These are phyloP conservation scores for Mucor circinelloides DNA, from an alignment of 371 early-diverging fungal genomes.

Conservation along the genomic window DNA sequence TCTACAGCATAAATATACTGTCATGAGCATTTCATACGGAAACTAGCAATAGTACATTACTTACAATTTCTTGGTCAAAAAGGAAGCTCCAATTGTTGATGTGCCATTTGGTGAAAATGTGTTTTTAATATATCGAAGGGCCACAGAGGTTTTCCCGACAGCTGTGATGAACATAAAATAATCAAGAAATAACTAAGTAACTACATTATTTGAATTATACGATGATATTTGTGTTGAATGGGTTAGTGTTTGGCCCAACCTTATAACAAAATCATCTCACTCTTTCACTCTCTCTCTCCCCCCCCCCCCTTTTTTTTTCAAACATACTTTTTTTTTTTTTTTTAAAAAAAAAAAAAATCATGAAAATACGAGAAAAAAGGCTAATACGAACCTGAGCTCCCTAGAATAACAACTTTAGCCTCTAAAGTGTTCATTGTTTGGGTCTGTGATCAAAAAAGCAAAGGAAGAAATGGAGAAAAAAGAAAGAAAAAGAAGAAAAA, in stretches of 20 bases:
- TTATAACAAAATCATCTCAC: not conserved
- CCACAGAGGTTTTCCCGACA: slow-evolving; percentile 77
- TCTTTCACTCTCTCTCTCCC: no score
- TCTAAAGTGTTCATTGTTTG: slow-evolving; percentile 43
- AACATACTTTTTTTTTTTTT: not conserved
- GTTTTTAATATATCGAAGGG: slow-evolving; percentile 69
- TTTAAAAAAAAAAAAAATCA: no score
- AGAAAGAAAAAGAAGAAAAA: slow-evolving; percentile 2
- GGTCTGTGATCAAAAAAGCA: not conserved
- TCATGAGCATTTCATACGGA: not conserved
- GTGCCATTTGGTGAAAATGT: slow-evolving; percentile 69
- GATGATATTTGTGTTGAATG: not conserved
- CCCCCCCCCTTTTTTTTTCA: slow-evolving; percentile 1
- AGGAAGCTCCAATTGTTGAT: slow-evolving; percentile 77
- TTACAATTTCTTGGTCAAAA: slow-evolving; percentile 70
- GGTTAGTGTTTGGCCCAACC: not conserved
- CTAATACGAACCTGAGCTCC: slow-evolving; percentile 59
- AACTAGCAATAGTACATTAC: no score
- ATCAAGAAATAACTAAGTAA: not conserved
- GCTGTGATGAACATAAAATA: slow-evolving; percentile 29
- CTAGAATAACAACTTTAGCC: slow-evolving; percentile 71
- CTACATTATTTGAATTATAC: not conserved
- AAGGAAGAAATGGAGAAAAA: slow-evolving; percentile 3
- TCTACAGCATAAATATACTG: not conserved
- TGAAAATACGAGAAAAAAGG: slow-evolving; percentile 3